phyloP scores from a whole-genome alignment of 73 alveolate species.

The Blepharisma stoltei region DNA sequence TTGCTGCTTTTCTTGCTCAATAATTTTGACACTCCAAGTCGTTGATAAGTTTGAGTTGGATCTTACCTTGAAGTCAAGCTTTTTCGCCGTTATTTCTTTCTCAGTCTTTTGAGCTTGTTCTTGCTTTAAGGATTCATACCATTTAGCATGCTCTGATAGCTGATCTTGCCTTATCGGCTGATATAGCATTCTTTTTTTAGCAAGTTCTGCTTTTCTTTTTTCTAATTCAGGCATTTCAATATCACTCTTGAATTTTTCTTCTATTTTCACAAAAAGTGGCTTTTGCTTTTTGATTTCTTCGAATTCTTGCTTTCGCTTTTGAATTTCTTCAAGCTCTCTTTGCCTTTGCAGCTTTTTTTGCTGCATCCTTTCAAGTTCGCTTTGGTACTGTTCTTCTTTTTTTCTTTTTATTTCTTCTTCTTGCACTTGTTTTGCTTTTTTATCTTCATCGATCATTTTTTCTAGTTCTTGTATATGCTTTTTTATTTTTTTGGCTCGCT shows the following conservation, averaged over 20 bases:
- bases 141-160: slow-evolving; percentile 3
- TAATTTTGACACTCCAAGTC: slow-evolving; percentile 12
- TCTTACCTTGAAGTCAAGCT: neutral
- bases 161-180: neutral
- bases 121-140: slow-evolving; percentile 4
- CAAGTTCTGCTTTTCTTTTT: slow-evolving; percentile 22
- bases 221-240: slow-evolving; percentile 4
- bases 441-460: neutral
- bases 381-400: slow-evolving; percentile 2
- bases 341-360: slow-evolving; percentile 2
- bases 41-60: neutral
- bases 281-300: slow-evolving; percentile 4
- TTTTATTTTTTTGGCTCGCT: neutral
- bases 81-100: neutral
- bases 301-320: neutral
- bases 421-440: neutral
- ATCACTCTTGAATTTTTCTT: neutral
- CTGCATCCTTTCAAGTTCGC: slow-evolving; percentile 4
- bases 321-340: neutral
- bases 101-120: neutral
- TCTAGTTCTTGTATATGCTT: neutral
- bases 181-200: neutral
- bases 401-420: neutral
- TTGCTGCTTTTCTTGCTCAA: neutral
- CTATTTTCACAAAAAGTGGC: slow-evolving; percentile 1